These are phyloP conservation scores for Suhomyces tanzawaensis DNA, from an alignment of 805 yeast species.

Conservation along the genomic window DNA sequence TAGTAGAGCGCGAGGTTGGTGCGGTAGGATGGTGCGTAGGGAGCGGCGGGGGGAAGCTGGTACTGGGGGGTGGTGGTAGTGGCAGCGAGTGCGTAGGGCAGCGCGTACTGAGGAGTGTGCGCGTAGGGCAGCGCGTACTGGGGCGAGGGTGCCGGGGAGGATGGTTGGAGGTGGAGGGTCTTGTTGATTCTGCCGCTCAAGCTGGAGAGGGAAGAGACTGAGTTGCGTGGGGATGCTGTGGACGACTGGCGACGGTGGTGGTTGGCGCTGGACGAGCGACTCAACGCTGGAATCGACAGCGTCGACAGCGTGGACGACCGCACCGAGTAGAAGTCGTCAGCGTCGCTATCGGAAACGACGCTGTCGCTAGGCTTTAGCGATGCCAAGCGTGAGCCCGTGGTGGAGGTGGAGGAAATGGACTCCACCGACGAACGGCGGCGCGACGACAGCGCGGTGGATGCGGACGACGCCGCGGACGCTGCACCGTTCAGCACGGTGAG, in stretches of 20 bases:
- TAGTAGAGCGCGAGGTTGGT: constrained; percentile 41
- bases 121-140: constrained; percentile 1
- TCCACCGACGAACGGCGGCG: constrained; percentile 48
- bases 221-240: constrained; percentile 32
- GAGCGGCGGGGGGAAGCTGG: constrained; percentile 1
- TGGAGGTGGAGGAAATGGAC: constrained; percentile 47
- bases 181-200: constrained; percentile 29
- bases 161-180: constrained; percentile 10
- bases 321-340: constrained; percentile 32
- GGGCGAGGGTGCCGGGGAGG: constrained; percentile 3
- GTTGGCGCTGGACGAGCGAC: constrained; percentile 1
- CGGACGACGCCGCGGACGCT: not conserved
- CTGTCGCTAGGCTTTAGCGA: constrained; percentile 25
- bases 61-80: not conserved
- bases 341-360: constrained; percentile 27
- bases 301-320: constrained; percentile 16
- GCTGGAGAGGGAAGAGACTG: constrained; percentile 30
- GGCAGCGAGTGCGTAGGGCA: not conserved
- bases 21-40: constrained; percentile 22
- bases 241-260: constrained; percentile 12
- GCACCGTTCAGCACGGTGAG: constrained; percentile 11
- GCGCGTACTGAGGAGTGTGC: not conserved
- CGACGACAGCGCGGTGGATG: not conserved
- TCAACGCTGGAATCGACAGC: constrained; percentile 5
- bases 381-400: constrained; percentile 36